Conservation (phyloP, 2,329 filamentous ascomycete genomes). For the Pyrenophora tritici-repentis region DNA sequence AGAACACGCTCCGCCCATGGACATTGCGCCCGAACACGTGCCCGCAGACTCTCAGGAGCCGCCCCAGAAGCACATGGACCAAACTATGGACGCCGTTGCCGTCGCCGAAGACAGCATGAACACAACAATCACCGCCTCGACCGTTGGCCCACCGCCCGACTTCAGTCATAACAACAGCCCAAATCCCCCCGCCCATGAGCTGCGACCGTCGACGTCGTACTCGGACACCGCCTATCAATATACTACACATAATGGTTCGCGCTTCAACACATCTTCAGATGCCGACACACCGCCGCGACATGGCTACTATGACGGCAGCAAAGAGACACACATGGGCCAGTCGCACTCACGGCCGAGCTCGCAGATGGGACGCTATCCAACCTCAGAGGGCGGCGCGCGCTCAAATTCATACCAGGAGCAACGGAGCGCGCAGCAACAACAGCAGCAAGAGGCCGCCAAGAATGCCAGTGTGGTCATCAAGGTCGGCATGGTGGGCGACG, state of each 20-base stretch:
- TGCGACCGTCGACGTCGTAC: slow-evolving; percentile 60
- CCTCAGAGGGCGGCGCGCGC: slow-evolving; percentile 50
- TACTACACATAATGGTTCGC: slow-evolving; percentile 42
- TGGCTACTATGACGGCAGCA: slow-evolving; percentile 39
- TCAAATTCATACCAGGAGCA: slow-evolving; percentile 55
- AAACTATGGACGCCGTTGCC: slow-evolving; percentile 39
- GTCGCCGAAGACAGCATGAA: slow-evolving; percentile 53
- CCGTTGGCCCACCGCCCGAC: slow-evolving; percentile 45
- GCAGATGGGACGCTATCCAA: slow-evolving; percentile 54
- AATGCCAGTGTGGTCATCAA: slow-evolving; percentile 87
- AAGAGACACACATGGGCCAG: slow-evolving; percentile 44
- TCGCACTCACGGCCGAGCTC: slow-evolving; percentile 55
- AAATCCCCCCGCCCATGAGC: slow-evolving; percentile 49
- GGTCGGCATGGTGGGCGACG: slow-evolving; percentile 98
- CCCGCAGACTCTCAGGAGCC: slow-evolving; percentile 21
- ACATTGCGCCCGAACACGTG: slow-evolving; percentile 9
- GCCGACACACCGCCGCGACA: slow-evolving; percentile 51
- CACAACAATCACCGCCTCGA: slow-evolving; percentile 53
- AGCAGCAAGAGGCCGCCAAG: slow-evolving; percentile 49
- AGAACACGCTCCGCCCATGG: slow-evolving; percentile 17
- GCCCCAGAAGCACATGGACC: slow-evolving; percentile 43
- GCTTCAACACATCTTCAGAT: slow-evolving; percentile 55
- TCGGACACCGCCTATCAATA: slow-evolving; percentile 56
- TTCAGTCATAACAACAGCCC: slow-evolving; percentile 37
- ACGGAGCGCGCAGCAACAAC: slow-evolving; percentile 46